phyloP scores from a whole-genome alignment of 306 rosid genomes.

The Ammopiptanthus mongolicus region DNA sequence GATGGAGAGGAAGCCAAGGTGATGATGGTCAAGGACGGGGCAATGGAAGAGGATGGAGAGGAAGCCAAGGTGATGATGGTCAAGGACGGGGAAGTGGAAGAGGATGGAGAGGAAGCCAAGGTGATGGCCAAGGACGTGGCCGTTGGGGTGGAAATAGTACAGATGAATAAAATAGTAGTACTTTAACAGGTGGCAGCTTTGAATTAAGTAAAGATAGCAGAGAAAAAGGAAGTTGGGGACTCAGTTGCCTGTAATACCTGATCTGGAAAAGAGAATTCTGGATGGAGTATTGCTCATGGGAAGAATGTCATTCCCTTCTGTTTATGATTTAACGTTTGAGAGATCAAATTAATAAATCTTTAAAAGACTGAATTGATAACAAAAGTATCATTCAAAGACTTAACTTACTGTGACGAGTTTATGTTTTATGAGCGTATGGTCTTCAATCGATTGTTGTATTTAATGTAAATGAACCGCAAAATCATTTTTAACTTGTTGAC shows the following conservation, averaged over 20 bases:
- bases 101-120: slow-evolving; percentile 2
- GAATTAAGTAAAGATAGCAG: not conserved
- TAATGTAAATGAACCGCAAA: too few species aligned
- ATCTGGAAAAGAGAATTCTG: slow-evolving; percentile 7
- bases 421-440: too few species aligned
- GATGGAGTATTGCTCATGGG: not conserved
- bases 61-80: slow-evolving; percentile 11
- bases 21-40: not conserved
- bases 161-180: not conserved
- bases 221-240: not conserved
- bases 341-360: too few species aligned
- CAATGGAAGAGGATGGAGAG: not conserved
- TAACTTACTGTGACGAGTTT: too few species aligned
- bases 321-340: too few species aligned
- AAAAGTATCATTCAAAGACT: too few species aligned
- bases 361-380: too few species aligned
- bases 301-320: not conserved
- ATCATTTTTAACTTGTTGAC: too few species aligned
- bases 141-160: slow-evolving; percentile 9
- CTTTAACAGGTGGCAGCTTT: not conserved
- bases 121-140: slow-evolving; percentile 2
- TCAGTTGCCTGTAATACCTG: not conserved
- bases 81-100: slow-evolving; percentile 5
- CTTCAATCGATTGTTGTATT: too few species aligned
- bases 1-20: slow-evolving; percentile 7